phyloP scores from a whole-genome alignment of 768 basidiomycete species.

The Phaeotremella fagi region DNA sequence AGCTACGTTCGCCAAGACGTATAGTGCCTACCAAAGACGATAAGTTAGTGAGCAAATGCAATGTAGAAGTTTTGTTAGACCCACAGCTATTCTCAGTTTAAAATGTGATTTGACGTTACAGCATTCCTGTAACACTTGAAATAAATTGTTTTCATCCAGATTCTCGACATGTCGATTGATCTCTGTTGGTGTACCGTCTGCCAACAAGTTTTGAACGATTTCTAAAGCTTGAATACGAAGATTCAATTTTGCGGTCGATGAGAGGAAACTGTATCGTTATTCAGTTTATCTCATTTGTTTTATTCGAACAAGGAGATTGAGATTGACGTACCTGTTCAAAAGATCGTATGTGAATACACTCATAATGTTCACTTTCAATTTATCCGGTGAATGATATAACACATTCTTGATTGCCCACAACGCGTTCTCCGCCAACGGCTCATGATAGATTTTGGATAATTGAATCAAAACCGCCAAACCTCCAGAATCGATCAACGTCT shows the following conservation, averaged over 20 bases:
- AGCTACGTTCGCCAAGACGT: conserved; percentile 31
- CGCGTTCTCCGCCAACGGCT: conserved; percentile 61
- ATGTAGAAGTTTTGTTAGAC: too few relatives aligned
- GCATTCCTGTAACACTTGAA: conserved; percentile 23
- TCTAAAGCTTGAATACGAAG: conserved; percentile 31
- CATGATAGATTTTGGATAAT: conserved; percentile 57
- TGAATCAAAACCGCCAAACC: conserved; percentile 62
- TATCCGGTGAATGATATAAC: conserved; percentile 60
- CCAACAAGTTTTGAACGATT: conserved; percentile 34
- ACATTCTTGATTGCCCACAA: conserved; percentile 87
- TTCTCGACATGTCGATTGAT: conserved; percentile 20
- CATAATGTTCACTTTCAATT: conserved; percentile 65
- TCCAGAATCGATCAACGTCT: conserved; percentile 67
- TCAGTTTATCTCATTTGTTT: background rate
- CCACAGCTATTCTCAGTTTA: conserved; percentile 24
- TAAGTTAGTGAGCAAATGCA: too few relatives aligned
- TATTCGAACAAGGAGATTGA: background rate
- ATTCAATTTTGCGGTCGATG: background rate
- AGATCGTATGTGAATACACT: conserved; percentile 62
- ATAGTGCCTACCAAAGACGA: conserved; percentile 26
- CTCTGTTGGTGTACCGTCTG: conserved; percentile 26
- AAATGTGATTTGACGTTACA: too few relatives aligned
- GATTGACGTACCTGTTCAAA: conserved; percentile 55
- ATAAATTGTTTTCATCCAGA: conserved; percentile 20
- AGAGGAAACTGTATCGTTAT: conserved; percentile 5